Percentiles rank a stretch among this genome's conserved stretches.
phyloP scores from a whole-genome alignment of 2,329 filamentous ascomycete genomes.

The Bisporella sp. region DNA sequence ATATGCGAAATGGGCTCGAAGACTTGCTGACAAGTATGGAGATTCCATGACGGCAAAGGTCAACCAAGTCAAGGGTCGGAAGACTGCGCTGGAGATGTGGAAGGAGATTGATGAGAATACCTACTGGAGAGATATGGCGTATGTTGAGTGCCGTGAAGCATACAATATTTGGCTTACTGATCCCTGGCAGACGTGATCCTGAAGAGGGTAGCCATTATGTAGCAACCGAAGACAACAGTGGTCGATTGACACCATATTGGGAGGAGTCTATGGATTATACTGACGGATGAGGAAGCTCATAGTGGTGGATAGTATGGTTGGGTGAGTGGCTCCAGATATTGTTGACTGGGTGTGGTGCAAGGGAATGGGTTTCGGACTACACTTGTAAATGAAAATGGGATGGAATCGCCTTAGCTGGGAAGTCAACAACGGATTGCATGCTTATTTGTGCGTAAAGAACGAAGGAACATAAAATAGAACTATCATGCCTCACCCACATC shows the following conservation, averaged over 20 bases:
- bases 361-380: no score
- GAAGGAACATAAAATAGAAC: no score
- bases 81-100: conserved; percentile 17
- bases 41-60: conserved; percentile 17
- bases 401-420: no score
- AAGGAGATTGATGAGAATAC: conserved; percentile 6
- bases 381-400: no score
- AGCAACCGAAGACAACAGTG: not conserved
- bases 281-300: no score
- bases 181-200: not conserved
- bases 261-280: not conserved
- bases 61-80: conserved; percentile 10
- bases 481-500: no score
- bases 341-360: no score
- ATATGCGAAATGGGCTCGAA: no score
- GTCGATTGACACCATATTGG: not conserved
- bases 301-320: no score
- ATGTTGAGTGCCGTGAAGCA: not conserved
- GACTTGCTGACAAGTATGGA: not conserved
- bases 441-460: no score
- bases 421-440: no score
- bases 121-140: not conserved
- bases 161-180: not conserved
- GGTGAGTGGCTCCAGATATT: no score
- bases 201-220: not conserved